phyloP scores from a whole-genome alignment of 257 asterid species.

The Solanum piurae region DNA sequence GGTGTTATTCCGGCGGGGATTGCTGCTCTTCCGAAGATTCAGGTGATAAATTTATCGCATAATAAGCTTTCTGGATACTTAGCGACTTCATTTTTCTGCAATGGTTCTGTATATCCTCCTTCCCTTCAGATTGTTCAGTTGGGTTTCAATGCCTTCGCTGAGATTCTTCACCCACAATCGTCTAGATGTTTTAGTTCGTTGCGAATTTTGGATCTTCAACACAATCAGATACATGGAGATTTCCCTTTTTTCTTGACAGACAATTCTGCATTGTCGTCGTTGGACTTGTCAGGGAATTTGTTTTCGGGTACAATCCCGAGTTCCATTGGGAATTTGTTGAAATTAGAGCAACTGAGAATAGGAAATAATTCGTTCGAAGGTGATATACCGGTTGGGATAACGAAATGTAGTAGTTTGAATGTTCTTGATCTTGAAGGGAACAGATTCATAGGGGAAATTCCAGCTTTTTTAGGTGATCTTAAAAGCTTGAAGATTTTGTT shows the following conservation, averaged over 20 bases:
- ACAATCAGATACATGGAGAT: conserved; percentile 25
- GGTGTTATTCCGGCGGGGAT: conserved; percentile 53
- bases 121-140: conserved; percentile 37
- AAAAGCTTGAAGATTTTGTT: conserved; percentile 26
- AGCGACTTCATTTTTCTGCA: conserved; percentile 45
- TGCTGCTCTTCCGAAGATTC: conserved; percentile 38
- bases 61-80: conserved; percentile 49
- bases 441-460: conserved; percentile 34
- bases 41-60: conserved; percentile 28
- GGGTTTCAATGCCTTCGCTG: conserved; percentile 43
- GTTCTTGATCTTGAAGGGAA: conserved; percentile 57
- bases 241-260: conserved; percentile 33
- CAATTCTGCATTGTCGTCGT: conserved; percentile 22
- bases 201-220: conserved; percentile 38
- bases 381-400: conserved; percentile 29
- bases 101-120: conserved; percentile 33
- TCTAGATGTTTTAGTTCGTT: conserved; percentile 17
- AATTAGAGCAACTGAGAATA: conserved; percentile 41
- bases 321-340: conserved; percentile 30
- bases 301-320: conserved; percentile 35
- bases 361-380: conserved; percentile 50
- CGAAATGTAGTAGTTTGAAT: conserved; percentile 30
- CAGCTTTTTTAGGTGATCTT: conserved; percentile 23
- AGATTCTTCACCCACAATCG: conserved; percentile 21
- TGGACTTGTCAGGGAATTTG: conserved; percentile 56